phyloP scores from a whole-genome alignment of 352 stramenopile species.

The Globisporangium nagaii region DNA sequence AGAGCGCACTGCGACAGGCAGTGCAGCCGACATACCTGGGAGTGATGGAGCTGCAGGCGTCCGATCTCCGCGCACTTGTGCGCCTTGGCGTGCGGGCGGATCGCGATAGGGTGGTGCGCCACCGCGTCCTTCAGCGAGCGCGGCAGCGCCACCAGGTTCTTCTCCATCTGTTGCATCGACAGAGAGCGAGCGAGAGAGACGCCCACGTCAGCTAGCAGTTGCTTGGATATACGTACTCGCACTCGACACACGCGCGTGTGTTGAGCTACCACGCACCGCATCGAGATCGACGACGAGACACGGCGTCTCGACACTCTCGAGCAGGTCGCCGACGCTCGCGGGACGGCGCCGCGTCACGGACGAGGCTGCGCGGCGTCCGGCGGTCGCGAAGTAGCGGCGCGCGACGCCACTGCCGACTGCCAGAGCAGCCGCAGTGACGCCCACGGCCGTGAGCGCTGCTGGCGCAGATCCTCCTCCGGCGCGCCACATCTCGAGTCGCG shows the following conservation, averaged over 20 bases:
- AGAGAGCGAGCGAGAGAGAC: too few species aligned
- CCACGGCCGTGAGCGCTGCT: constrained; percentile 5
- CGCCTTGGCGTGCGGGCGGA: constrained; percentile 68
- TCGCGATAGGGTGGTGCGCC: constrained; percentile 25
- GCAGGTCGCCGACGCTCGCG: constrained; percentile 9
- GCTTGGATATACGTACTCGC: too few species aligned
- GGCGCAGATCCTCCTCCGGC: not conserved
- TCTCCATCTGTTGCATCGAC: too few species aligned
- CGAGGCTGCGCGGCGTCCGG: not conserved
- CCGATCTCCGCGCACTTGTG: constrained; percentile 60
- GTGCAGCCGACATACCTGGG: constrained; percentile 22
- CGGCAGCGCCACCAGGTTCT: constrained; percentile 38
- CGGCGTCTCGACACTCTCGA: constrained; percentile 52
- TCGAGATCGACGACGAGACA: constrained; percentile 63
- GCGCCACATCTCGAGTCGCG: constrained; percentile 3
- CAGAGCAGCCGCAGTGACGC: not conserved
- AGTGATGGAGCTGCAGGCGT: constrained; percentile 38
- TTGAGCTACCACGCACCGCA: constrained; percentile 19
- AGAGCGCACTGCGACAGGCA: too few species aligned
- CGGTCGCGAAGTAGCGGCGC: constrained; percentile 1
- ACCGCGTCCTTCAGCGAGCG: constrained; percentile 18
- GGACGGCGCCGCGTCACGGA: constrained; percentile 16
- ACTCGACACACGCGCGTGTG: too few species aligned
- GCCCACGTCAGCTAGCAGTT: not conserved
- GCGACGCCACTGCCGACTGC: constrained; percentile 1